Percentiles rank a stretch among this genome's conserved stretches.
These are phyloP conservation scores for Exophiala mesophila DNA, from an alignment of 2,329 filamentous ascomycete species.

Conservation along the genomic window DNA sequence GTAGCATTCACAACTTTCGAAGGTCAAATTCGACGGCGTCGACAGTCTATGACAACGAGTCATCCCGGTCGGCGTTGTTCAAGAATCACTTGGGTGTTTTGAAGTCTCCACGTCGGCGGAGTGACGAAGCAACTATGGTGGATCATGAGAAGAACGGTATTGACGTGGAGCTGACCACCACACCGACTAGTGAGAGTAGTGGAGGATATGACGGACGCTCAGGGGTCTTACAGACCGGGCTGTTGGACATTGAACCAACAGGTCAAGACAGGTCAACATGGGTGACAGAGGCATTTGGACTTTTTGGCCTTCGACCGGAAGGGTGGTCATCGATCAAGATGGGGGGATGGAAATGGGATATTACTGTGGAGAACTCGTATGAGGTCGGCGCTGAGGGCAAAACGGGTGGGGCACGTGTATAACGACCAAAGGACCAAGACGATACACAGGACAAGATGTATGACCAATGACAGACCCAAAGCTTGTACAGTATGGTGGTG, in stretches of 20 bases:
- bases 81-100: constrained; percentile 7
- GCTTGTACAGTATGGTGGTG: no score
- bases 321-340: constrained; percentile 7
- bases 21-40: constrained; percentile 8
- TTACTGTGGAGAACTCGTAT: constrained; percentile 9
- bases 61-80: constrained; percentile 5
- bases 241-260: constrained; percentile 2
- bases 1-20: neutral
- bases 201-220: neutral
- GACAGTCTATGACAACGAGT: neutral
- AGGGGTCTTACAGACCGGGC: constrained; percentile 5
- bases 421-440: no score
- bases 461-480: no score
- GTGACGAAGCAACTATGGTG: constrained; percentile 12
- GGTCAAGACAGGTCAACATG: constrained; percentile 11
- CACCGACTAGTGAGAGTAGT: constrained; percentile 1
- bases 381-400: constrained; percentile 14
- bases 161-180: constrained; percentile 8
- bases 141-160: constrained; percentile 9
- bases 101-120: constrained; percentile 4
- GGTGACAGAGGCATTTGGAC: constrained; percentile 15
- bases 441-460: no score
- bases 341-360: constrained; percentile 13
- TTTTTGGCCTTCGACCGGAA: constrained; percentile 13
- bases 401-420: no score